Evolutionary conservation across 192 early-diverging fungal species (phyloP).

Genomic region (Linnemannia zychae): DNA sequence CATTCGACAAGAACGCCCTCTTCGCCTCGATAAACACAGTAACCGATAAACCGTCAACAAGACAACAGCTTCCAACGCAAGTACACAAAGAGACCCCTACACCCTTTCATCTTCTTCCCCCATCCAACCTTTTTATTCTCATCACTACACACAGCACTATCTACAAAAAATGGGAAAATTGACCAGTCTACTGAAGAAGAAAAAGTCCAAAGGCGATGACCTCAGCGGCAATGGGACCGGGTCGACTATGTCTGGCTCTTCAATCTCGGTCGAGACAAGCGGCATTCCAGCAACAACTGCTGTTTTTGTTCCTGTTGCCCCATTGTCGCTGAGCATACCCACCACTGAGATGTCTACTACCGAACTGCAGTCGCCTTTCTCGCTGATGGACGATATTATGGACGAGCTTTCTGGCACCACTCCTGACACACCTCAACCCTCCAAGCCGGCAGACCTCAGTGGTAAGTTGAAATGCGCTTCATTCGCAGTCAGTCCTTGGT

Average conservation of each 20-base stretch:
- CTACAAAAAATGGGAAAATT: slow-evolving; percentile 28
- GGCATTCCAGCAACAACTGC: neutral
- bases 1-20: neutral
- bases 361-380: slow-evolving; percentile 7
- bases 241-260: slow-evolving; percentile 12
- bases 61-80: neutral
- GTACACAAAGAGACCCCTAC: neutral
- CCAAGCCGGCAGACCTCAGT: slow-evolving; percentile 7
- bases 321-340: slow-evolving; percentile 33
- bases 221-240: slow-evolving; percentile 7
- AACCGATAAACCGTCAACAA: neutral
- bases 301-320: neutral
- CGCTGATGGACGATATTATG: slow-evolving; percentile 54
- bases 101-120: neutral
- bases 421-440: slow-evolving; percentile 34
- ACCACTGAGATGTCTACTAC: neutral
- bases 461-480: slow-evolving; percentile 17
- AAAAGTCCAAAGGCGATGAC: slow-evolving; percentile 31
- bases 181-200: slow-evolving; percentile 34
- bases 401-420: slow-evolving; percentile 27
- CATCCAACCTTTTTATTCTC: neutral
- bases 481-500: neutral
- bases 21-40: neutral
- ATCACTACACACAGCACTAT: neutral
- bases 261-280: neutral